phyloP scores from a whole-genome alignment of 176 grass and related monocot species.

The Tillandsia leiboldiana region DNA sequence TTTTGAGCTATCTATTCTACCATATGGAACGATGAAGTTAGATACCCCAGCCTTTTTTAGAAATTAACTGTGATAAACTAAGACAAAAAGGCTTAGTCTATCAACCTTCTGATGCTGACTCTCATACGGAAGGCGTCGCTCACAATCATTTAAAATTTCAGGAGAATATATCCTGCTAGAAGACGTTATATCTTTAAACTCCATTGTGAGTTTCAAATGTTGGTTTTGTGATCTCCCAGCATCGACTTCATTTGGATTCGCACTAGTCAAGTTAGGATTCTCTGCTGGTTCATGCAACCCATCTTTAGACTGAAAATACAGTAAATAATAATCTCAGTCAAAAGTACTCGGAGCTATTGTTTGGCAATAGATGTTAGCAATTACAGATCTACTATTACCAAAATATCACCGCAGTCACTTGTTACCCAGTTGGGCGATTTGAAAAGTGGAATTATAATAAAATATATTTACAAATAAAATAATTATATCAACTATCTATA shows the following conservation, averaged over 20 bases:
- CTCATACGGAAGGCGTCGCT: conserved; percentile 17
- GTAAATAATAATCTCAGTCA: conserved; percentile 6
- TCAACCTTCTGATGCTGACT: conserved; percentile 48
- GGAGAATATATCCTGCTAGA: conserved; percentile 17
- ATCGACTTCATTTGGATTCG: conserved; percentile 5
- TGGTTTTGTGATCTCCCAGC: conserved; percentile 26
- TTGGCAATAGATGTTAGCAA: no score
- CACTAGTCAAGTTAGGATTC: neutral
- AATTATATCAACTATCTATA: no score
- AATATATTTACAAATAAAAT: no score
- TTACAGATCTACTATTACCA: no score
- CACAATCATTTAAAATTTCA: conserved; percentile 29
- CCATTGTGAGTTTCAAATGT: conserved; percentile 17
- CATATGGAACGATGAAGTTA: conserved; percentile 36
- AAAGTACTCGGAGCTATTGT: neutral
- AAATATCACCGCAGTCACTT: conserved; percentile 3
- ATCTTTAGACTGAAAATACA: conserved; percentile 21
- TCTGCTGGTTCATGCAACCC: conserved; percentile 11
- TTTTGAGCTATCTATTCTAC: conserved; percentile 47
- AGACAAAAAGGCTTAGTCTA: conserved; percentile 17
- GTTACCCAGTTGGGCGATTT: conserved; percentile 8
- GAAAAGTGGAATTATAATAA: no score
- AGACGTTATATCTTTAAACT: neutral
- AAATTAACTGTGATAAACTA: conserved; percentile 14
- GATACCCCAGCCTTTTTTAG: conserved; percentile 11